Conservation (phyloP, 2,329 filamentous ascomycete species). For the Stromatinia cepivora region DNA sequence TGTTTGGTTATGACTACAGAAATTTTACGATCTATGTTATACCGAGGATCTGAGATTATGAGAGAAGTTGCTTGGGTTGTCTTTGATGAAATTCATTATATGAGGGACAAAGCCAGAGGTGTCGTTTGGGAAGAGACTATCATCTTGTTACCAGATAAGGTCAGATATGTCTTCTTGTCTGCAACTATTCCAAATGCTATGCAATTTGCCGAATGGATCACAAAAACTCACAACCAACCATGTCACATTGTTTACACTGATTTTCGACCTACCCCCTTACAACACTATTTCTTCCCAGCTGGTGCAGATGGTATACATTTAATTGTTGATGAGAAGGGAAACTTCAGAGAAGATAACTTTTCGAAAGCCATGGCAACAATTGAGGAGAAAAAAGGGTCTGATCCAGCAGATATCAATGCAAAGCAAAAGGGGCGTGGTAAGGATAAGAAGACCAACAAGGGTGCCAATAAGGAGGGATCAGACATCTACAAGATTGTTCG, state of each 20-base stretch:
- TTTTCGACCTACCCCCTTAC: constrained; percentile 92
- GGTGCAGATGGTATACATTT: constrained; percentile 91
- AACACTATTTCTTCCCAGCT: constrained; percentile 96
- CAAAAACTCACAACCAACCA: constrained; percentile 94
- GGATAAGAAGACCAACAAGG: constrained; percentile 89
- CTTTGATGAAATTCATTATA: constrained; percentile 98
- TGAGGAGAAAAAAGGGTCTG: constrained; percentile 81
- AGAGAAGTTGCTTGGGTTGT: constrained; percentile 98
- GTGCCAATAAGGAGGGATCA: constrained; percentile 68
- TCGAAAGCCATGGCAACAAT: constrained; percentile 92
- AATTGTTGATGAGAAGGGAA: constrained; percentile 94
- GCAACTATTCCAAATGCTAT: constrained; percentile 98
- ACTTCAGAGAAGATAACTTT: constrained; percentile 96
- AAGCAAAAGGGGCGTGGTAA: constrained; percentile 86
- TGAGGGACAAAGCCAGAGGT: constrained; percentile 90
- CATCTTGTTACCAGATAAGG: constrained; percentile 95
- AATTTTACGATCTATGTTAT: constrained; percentile 98
- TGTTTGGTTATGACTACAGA: constrained; percentile 99
- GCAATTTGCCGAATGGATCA: constrained; percentile 99
- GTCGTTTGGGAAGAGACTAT: constrained; percentile 99
- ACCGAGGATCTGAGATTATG: constrained; percentile 98
- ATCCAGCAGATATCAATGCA: constrained; percentile 75
- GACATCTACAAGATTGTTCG: constrained; percentile 98
- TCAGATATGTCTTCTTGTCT: constrained; percentile 96
- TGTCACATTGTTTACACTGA: constrained; percentile 99